These are phyloP conservation scores for Coniochaeta ligniaria DNA, from an alignment of 2,329 filamentous ascomycete species.

Conservation along the genomic window DNA sequence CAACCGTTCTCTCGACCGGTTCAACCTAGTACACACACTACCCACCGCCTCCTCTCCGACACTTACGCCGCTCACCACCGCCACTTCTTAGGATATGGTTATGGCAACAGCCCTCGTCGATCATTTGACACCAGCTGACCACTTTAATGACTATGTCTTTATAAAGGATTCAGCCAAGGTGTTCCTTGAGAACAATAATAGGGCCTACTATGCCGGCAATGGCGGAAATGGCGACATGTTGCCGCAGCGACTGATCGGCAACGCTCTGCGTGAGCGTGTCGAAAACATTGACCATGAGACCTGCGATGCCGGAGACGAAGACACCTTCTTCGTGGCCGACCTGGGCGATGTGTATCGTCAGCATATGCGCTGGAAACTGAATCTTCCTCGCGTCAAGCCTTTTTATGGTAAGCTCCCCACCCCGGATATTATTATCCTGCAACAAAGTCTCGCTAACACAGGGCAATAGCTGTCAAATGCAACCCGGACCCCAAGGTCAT, in stretches of 20 bases:
- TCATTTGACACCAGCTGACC: constrained; percentile 36
- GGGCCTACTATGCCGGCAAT: constrained; percentile 34
- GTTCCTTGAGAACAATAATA: constrained; percentile 27
- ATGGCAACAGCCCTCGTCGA: constrained; percentile 57
- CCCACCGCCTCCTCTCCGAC: constrained; percentile 8
- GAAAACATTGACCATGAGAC: constrained; percentile 76
- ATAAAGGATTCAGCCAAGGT: constrained; percentile 31
- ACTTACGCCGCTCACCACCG: constrained; percentile 8
- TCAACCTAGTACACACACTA: constrained; percentile 3
- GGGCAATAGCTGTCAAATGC: constrained; percentile 79
- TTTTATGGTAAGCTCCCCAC: constrained; percentile 69
- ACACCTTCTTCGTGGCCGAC: constrained; percentile 97
- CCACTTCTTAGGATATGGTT: constrained; percentile 49
- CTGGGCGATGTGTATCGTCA: constrained; percentile 98
- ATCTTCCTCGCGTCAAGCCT: constrained; percentile 84
- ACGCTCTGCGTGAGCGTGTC: constrained; percentile 80
- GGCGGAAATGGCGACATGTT: constrained; percentile 11
- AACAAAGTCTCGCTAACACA: neutral
- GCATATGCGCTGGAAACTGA: constrained; percentile 96
- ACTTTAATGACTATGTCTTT: constrained; percentile 37
- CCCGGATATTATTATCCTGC: neutral
- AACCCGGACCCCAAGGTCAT: constrained; percentile 91
- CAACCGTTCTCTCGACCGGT: neutral
- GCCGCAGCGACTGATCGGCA: constrained; percentile 76
- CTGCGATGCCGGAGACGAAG: constrained; percentile 89